phyloP scores from a whole-genome alignment of 2,329 filamentous ascomycete species.

The Alternaria dauci region DNA sequence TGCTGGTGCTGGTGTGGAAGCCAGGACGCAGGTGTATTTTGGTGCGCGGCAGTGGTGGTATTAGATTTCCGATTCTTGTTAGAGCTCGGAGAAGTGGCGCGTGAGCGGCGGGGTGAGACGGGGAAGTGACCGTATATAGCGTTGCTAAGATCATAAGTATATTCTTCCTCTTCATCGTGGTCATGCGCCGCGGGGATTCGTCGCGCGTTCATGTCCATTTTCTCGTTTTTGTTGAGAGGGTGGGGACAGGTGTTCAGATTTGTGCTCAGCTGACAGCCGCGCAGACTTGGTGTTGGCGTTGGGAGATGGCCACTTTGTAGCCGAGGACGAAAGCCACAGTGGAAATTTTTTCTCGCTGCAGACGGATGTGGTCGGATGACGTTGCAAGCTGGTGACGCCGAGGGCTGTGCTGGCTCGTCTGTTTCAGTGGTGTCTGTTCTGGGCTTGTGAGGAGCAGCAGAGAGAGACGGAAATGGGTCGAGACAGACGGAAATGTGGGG shows the following conservation, averaged over 20 bases:
- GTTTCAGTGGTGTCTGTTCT: constrained; percentile 19
- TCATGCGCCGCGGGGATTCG: constrained; percentile 29
- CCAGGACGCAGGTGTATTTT: constrained; percentile 23
- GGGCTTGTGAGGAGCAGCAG: neutral
- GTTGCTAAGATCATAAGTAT: constrained; percentile 25
- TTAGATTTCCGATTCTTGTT: constrained; percentile 13
- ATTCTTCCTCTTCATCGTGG: constrained; percentile 24
- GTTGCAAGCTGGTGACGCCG: constrained; percentile 26
- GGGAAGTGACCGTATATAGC: constrained; percentile 28
- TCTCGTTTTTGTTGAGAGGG: neutral
- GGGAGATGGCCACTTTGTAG: constrained; percentile 7
- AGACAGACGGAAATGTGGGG: too few species aligned
- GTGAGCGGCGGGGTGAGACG: constrained; percentile 18
- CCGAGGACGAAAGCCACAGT: constrained; percentile 24
- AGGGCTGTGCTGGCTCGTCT: constrained; percentile 29
- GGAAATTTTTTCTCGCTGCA: constrained; percentile 25
- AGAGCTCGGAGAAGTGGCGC: constrained; percentile 20
- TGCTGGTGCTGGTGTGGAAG: constrained; percentile 21
- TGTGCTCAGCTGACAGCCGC: neutral
- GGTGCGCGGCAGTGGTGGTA: constrained; percentile 15
- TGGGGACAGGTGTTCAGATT: constrained; percentile 14
- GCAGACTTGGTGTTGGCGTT: constrained; percentile 6
- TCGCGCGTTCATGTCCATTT: neutral
- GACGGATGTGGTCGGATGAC: constrained; percentile 42
- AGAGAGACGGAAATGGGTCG: too few species aligned